Evolutionary conservation across 2,329 filamentous ascomycete genomes (phyloP), one percentile per base, ranked within the genome.

Genomic region (Sporothrix euskadiensis): DNA sequence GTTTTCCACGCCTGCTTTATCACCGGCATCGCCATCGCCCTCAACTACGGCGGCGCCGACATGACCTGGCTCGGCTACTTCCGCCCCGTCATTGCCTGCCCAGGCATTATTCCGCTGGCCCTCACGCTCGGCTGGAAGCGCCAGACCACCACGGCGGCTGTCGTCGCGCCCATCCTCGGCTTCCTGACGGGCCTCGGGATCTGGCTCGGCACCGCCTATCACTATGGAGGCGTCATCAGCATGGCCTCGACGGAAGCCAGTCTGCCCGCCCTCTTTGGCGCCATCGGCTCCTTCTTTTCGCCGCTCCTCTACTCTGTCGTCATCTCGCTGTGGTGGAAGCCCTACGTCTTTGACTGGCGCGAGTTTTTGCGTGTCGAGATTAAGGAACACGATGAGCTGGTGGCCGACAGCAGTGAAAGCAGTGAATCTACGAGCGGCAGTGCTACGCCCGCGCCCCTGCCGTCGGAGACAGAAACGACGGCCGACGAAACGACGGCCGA

Each of bases 361-460:
- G 77, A 84, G 69, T 86, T 86, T 74, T 78, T 86, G 0, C 80
- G 83, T 47, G 83, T 86, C 19, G 84, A 86, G 72, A 80, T 85
- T 0, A 81, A 82, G 16, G 82, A 84, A 49, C 83, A 85, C 73
- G 78, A 76, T 9, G 75, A 78, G 35, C 66, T 79, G 16, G 75
- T 78, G 30, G 59, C 73, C 1, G 65, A 41, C 63, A 68, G 30
- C 49, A 22, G 52, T 73, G 26, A 70, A n/a, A 41, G 47, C 49
- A 22, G 52, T 73, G 26, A 70, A n/a, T 41, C 47, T 7, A 32
- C 39, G 10, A 65, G 54, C n/a, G 59, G 39, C 4, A 73, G 68
- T n/a, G 69, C n/a, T 72, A 22, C 61, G 69, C 16, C 26, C 26
- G 26, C 26, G 26, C 26, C 26, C 26, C 44, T 35, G 54, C n/a